Base-by-base conservation (phyloP, 2,329 filamentous ascomycete genomes). In the Nemania sp. region DNA sequence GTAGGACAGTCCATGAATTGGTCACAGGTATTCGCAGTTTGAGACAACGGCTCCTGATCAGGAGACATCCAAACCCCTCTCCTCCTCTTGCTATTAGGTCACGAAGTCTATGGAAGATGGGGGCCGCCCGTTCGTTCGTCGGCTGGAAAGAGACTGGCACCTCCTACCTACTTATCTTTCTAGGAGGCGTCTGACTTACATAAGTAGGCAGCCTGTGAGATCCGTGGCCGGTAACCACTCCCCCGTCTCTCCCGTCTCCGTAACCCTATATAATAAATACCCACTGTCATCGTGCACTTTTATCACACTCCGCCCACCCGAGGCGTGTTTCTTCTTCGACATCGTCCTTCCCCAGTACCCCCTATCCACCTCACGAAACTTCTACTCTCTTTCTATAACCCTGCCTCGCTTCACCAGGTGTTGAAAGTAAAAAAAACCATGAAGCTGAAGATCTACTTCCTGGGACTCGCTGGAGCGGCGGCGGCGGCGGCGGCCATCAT, bases 371-470 rank as follows among this genome's bases (percentile, higher is more conserved):
- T 1, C 12, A 25, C 35, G 6, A 5, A 35, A 12, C 25, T 11
- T 37, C 11, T 45, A 29, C 39, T 35, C 12, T 17, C 32, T 2
- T 35, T 18, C 4, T 42, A 17, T 6, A 51, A 15, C n/a, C 2
- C 37, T 35, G 12, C 13, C 12, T 40, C 17, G 12, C 32, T 5
- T 15, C 13, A 20, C 39, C 10, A 34, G 18, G 25, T 12, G 11
- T 39, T 4, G 35, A 39, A 11, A 39, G 15, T 21, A 17, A 52
- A 10, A 49, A 37, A 15, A 17, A 51, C 42, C 35, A 65, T 65
- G 62, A 43, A 39, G 37, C 49, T 57, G 9, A 65, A 54, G 39
- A 40, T 21, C 15, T 58, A 50, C 18, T 20, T 60, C 53, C 17
- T 66, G 2, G 39, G 32, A 3, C 49, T 65, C 34, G 42, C 55